phyloP scores from a whole-genome alignment of 129 eudicot genomes.

The Flaveria brownii region DNA sequence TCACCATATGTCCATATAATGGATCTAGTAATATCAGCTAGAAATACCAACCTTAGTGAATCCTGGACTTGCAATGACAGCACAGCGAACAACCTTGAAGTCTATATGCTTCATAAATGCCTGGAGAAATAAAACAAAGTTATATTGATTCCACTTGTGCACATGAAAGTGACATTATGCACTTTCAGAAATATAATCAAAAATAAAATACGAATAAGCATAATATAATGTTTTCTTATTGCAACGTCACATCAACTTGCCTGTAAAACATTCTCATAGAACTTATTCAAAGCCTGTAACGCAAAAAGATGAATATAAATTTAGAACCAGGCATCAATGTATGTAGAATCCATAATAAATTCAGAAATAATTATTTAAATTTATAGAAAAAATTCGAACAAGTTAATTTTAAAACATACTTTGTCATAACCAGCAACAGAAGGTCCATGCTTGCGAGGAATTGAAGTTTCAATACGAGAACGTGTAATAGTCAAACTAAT shows the following conservation, averaged over 20 bases:
- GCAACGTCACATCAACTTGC: conserved; percentile 34
- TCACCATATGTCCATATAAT: background rate
- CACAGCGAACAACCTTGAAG: conserved; percentile 92
- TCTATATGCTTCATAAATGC: conserved; percentile 87
- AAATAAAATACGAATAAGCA: background rate
- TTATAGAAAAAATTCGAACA: background rate
- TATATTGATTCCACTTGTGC: conserved; percentile 2
- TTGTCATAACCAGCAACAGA: conserved; percentile 95
- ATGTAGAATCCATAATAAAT: background rate
- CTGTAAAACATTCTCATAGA: conserved; percentile 85
- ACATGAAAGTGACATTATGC: conserved; percentile 21
- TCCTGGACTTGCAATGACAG: conserved; percentile 98
- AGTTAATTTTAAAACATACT: conserved; percentile 45
- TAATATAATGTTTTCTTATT: background rate
- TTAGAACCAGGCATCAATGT: background rate
- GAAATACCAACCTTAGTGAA: conserved; percentile 69
- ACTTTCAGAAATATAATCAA: background rate
- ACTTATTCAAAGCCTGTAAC: conserved; percentile 83
- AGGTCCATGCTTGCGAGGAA: conserved; percentile 98
- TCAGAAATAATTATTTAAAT: background rate
- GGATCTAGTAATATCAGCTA: conserved; percentile 5
- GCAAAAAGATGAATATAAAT: conserved; percentile 8
- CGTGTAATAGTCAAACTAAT: conserved; percentile 76
- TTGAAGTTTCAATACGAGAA: conserved; percentile 79
- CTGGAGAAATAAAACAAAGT: conserved; percentile 33